Evolutionary conservation across 2,329 filamentous ascomycete species (phyloP), one percentile per base, ranked within the genome.

Genomic region (Chrysoporthe puriensis): DNA sequence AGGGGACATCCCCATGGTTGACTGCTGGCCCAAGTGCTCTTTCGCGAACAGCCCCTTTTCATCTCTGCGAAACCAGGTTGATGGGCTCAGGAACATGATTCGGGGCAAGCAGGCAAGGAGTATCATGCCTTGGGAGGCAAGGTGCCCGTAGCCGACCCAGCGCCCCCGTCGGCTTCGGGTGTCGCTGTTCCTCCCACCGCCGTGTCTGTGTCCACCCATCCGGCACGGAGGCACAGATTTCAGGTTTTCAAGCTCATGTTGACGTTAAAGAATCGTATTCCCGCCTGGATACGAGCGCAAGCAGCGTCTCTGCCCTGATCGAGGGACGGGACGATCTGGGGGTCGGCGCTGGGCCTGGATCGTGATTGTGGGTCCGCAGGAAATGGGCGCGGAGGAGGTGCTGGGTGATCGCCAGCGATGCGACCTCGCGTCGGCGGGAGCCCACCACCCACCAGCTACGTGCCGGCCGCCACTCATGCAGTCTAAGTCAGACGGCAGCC

Each of bases 181-280:
- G 48, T 32, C 48, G 48, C 48, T 21, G 48, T 52, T 52, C 9
- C 21, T 52, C 21, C n/a, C 11, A 26, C 26, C 36, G 36, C 13
- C 9, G n/a, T 7, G 21, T 21, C 3, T 21, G 4, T 14, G 26
- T 8, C 21, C 36, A 9, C 9, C 36, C 36, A 40, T 6, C 36
- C 5, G 36, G 36, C 6, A 40, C 36, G 36, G 36, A 26, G 21
- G 32, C 32, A 32, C 13, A 21, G 5, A 32, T 34, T 34, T 54
- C 16, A 21, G 32, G 26, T 21, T 54, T 32, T 57, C 18, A 57
- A 57, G 32, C 32, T 34, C 40, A 57, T 57, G 14, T 32, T 18
- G 32, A 40, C 54, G 34, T 57, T 13, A n/a, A 57, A 57, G 18
- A n/a, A 57, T 57, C 54, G 54, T 57, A 40, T 40, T 40, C 21